A percentile compares a stretch with the other conserved stretches of the same genome.
These are phyloP conservation scores for Arachis stenosperma DNA, from an alignment of 306 rosid species.

Conservation along the genomic window DNA sequence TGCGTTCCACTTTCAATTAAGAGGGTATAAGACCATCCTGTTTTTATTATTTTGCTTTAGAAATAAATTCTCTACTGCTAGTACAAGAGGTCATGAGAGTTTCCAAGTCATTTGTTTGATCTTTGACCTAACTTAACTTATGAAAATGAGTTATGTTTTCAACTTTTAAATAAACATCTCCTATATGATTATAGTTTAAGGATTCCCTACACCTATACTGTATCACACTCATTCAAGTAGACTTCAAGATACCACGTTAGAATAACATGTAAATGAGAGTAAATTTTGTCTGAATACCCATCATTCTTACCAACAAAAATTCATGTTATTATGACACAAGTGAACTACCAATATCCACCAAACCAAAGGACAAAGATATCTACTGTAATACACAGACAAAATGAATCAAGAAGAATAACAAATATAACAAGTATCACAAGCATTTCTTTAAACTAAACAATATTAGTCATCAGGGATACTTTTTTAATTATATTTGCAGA, in stretches of 20 bases:
- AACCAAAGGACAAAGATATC: neutral
- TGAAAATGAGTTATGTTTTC: neutral
- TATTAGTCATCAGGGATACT: neutral
- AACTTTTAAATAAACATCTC: neutral
- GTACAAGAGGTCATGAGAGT: neutral
- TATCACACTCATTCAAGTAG: neutral
- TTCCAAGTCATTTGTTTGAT: neutral
- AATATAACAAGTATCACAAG: neutral
- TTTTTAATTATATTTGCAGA: neutral
- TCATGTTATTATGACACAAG: neutral
- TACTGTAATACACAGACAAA: neutral
- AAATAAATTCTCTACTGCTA: neutral
- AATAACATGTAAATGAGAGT: neutral
- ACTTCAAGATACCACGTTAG: neutral
- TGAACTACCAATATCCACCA: neutral
- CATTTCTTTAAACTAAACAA: neutral
- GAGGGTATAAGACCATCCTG: neutral
- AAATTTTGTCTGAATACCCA: neutral
- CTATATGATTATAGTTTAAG: neutral
- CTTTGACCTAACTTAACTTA: neutral
- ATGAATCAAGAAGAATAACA: conserved; percentile 1
- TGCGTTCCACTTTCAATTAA: neutral
- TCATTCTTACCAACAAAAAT: neutral
- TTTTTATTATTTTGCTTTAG: neutral
- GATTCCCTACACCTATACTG: neutral